Evolutionary conservation across 2,329 filamentous ascomycete genomes (phyloP).

Genomic region (Cladophialophora bantiana): DNA sequence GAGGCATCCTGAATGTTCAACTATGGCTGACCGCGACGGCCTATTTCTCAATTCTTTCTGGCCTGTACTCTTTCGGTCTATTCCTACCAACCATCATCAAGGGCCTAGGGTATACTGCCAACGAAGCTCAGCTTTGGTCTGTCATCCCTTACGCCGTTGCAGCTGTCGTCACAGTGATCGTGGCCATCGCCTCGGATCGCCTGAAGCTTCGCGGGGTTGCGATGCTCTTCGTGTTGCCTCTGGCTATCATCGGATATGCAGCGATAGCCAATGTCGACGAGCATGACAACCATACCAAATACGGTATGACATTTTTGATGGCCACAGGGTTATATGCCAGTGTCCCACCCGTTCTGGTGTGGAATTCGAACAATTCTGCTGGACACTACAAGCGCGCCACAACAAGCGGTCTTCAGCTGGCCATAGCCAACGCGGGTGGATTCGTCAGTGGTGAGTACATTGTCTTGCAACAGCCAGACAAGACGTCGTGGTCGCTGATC

Average conservation of each 20-base stretch:
- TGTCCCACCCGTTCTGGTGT: slow-evolving; percentile 68
- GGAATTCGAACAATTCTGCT: slow-evolving; percentile 72
- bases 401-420: slow-evolving; percentile 63
- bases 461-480: neutral
- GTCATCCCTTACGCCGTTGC: slow-evolving; percentile 79
- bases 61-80: slow-evolving; percentile 76
- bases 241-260: slow-evolving; percentile 71
- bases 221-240: slow-evolving; percentile 68
- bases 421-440: slow-evolving; percentile 71
- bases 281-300: slow-evolving; percentile 58
- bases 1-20: slow-evolving; percentile 68
- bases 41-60: slow-evolving; percentile 80
- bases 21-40: slow-evolving; percentile 85
- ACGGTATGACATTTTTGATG: slow-evolving; percentile 73
- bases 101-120: slow-evolving; percentile 64
- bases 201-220: slow-evolving; percentile 69
- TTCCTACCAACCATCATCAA: slow-evolving; percentile 82
- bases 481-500: slow-evolving; percentile 3
- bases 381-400: slow-evolving; percentile 75
- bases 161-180: slow-evolving; percentile 69
- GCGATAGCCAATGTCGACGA: slow-evolving; percentile 65
- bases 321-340: slow-evolving; percentile 69
- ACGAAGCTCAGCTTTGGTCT: slow-evolving; percentile 72
- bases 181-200: slow-evolving; percentile 79
- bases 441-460: slow-evolving; percentile 61